Base-by-base conservation (phyloP, 331 rosid species). In the Dryas integrifolia region DNA sequence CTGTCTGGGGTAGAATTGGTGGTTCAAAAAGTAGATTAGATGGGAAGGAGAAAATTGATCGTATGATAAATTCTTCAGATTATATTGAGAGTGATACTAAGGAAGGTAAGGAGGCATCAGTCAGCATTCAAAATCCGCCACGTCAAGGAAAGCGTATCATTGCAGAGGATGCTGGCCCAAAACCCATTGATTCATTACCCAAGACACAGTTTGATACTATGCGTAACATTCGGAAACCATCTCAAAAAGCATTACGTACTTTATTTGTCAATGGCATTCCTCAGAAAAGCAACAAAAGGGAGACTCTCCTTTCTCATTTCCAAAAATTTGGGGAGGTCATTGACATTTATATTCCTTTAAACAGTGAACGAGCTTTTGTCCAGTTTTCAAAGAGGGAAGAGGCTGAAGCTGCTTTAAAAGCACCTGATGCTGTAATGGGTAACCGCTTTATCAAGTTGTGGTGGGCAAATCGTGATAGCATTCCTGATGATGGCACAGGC, bases 391-490 rank as follows among this genome's bases (percentile, higher is more conserved):
- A 86, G 85, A 90, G 92, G 84, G 98, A 95, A 90, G 99, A 90
- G 85, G 99, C 99, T 69, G 99, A 95, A 83, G 98, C 97, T 50
- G 99, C 98, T 84, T 75, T 92, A 50, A 88, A 72, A 85, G 87
- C 99, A 59, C 98, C 99, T 26, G 98, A 95, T 81, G 99, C 99
- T 47, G 96, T 95, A 52, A 88, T 95, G 98, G 99, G 98, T 74
- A 95, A 95, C 79, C 98, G 99, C 72, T 95, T 95, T 82, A 90
- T 95, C 84, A 92, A 84, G 87, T 86, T 95, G 63, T 95, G 89
- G 92, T 95, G 99, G 99, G 99, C 99, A 69, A 95, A 95, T 81
- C 98, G 99, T 68, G 99, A 95, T 83, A 90, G 83, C 58, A 78
- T 95, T 87, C 93, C 79, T 10, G 93, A 84, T 81, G 92, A 87